Evolutionary conservation across 148 eudicot genomes (phyloP), one percentile per base, ranked within the genome.

Genomic region (Camellia sinensis): DNA sequence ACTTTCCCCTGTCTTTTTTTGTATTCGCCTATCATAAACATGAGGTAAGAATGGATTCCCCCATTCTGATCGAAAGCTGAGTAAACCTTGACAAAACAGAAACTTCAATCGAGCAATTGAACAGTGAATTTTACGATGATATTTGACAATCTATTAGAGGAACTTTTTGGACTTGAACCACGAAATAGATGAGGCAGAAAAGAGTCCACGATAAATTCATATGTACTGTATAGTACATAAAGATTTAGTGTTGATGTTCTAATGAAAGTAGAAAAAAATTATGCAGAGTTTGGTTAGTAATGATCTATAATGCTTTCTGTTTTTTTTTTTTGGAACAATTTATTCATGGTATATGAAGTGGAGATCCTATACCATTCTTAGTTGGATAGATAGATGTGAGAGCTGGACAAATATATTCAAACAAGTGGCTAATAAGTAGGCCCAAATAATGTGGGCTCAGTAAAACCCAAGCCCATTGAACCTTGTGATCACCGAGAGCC

Each of bases 61-160:
- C 62, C 43, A 69, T 52, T 56, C 65, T 59, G 29, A 15, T 15
- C 2, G 64, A 54, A 79, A 57, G 41, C 7, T 44, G 21, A 12
- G 7, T 29, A 62, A 5, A 61, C 37, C 54, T 64, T 29, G 76
- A 79, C 69, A 61, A 46, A 46, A 71, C 11, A 21, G 82, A 70
- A 62, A 61, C 37, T 21, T 80, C 78, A 11, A 37, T 63, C 13
- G 69, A 73, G 69, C 67, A 60, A 72, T 63, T 46, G 3, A 73
- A 40, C 46, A 48, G 52, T 13, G 77, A 80, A 72, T 54, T 52
- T 29, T 73, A 12, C 63, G 71, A 50, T 76, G 79, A 87, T 89
- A 66, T 80, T 87, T 29, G 80, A 85, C 50, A 88, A 87, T 61
- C 82, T 86, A 62, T 80, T 84, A 71, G 86, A 82, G 59, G 87